Base-by-base conservation (phyloP, 140 eudicot genomes). In the Stevia rebaudiana region DNA sequence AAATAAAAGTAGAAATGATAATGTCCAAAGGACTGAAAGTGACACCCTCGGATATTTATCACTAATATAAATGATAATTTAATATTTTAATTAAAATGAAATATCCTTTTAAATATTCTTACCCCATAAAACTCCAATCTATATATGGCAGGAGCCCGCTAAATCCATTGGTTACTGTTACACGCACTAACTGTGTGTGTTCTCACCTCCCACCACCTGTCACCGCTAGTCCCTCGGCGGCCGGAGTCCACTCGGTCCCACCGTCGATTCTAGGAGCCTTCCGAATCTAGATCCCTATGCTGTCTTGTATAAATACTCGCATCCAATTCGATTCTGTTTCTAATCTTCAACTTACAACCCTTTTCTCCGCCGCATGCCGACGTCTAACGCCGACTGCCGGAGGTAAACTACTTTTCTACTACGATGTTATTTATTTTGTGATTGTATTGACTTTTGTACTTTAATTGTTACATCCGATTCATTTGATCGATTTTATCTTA, bases 151-250 rank as follows among this genome's bases (percentile, higher is more conserved):
- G 10, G 40, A 43, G 3, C 18, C 54, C 42, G 30, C 52, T 18
- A 48, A 46, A 5, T 23, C 19, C 40, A 25, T 12, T 25, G 61
- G 41, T 54, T 8, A 33, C 69, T 21, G 50, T n/a, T 9, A 44
- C 16, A 58, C 74, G 46, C 74, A 44, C 50, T 69, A 8, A 69
- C 60, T 58, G 74, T 69, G 67, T 37, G 74, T 69, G 67, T 44
- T 57, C 49, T 3, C 65, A 59, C 65, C 18, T 37, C 5, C 33
- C 72, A 64, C 66, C 72, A 53, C 66, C 72, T 63, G 50, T 42
- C 46, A 53, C 67, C 66, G 78, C 25, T 68, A 21, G 19, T 46
- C 50, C 13, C 13, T n/a, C 46, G 62, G 70, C 64, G 6, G 76
- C 71, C 65, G 39, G 68, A 70, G 75, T 70, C 68, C 61, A 46